These are phyloP conservation scores for Arthrobotrys sphaeroides DNA, from an alignment of 2,329 filamentous ascomycete genomes.

Conservation along the genomic window DNA sequence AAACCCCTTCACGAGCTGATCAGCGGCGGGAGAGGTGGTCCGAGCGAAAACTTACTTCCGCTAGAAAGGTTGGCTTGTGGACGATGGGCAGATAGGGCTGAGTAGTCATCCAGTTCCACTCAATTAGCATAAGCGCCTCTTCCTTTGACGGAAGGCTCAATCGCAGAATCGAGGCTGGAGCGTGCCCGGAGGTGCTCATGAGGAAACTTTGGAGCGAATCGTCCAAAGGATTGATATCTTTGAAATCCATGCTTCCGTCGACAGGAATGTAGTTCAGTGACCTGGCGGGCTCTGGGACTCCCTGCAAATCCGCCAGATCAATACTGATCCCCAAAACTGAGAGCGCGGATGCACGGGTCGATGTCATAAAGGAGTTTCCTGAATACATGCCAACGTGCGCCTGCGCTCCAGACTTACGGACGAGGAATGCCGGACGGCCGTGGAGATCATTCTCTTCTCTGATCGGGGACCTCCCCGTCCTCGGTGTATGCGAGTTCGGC, in stretches of 20 bases:
- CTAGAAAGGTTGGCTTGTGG: conserved; percentile 78
- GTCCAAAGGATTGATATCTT: conserved; percentile 56
- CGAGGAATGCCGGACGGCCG: conserved; percentile 54
- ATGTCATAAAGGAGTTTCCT: conserved; percentile 73
- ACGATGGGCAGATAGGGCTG: conserved; percentile 78
- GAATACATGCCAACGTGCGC: conserved; percentile 63
- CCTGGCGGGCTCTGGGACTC: conserved; percentile 71
- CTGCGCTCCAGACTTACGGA: conserved; percentile 55
- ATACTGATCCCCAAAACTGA: conserved; percentile 82
- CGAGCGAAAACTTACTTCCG: conserved; percentile 67
- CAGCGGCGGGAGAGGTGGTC: conserved; percentile 1
- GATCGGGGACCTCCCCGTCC: conserved; percentile 1
- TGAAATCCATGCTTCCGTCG: conserved; percentile 61
- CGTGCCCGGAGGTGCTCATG: conserved; percentile 71
- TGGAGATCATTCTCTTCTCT: conserved; percentile 21
- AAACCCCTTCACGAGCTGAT: conserved; percentile 17
- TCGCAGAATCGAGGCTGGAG: conserved; percentile 66
- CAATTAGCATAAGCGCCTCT: conserved; percentile 74
- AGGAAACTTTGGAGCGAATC: conserved; percentile 76
- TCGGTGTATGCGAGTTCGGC: conserved; percentile 10
- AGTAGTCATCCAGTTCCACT: conserved; percentile 79
- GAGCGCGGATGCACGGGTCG: conserved; percentile 78
- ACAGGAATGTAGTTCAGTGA: conserved; percentile 63
- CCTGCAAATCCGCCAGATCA: conserved; percentile 71
- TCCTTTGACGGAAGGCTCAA: conserved; percentile 72